Base-by-base conservation (phyloP, 441 rosid genomes). In the Euphorbia schlechtendalii region DNA sequence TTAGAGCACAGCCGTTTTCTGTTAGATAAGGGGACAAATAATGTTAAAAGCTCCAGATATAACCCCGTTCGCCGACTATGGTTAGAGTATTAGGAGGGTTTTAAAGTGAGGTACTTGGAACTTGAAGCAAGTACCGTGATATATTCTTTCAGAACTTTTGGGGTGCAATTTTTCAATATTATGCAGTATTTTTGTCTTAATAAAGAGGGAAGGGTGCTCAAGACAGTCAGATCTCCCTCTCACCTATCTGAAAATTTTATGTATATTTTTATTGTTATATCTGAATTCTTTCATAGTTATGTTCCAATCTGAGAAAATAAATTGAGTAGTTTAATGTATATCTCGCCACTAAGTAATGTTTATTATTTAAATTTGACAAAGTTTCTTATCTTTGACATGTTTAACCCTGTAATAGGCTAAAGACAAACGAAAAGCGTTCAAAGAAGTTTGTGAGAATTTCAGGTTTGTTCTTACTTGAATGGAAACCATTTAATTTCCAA, bases 381-480 rank as follows among this genome's bases (percentile, higher is more conserved):
- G 56, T 14, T 24, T 49, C 27, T 18, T 18, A 32, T 13, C 61
- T 49, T 65, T n/a, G 28, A 52, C 11, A 45, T 58, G 30, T 18
- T 38, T 55, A 36, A 41, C 30, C 15, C 58, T 77, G 49, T 78
- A 67, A 69, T 69, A 94, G 98, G 98, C 71, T 65, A 91, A 85
- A 65, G 96, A 94, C 78, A 94, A 91, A 78, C 84, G 85, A 66
- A 80, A 74, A 74, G 96, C 92, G 71, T 91, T 91, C 78, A 74
- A 78, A 71, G 88, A 85, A 79, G 95, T 94, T 54, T 91, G 92
- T 73, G 80, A 82, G 73, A 89, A 87, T 69, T 87, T 94, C 91
- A 94, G 97, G 99, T 94, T 80, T 61, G 56, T 72, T 41, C 18
- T 2, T 69, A 67, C 0, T 41, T 68, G 64, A 57, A 66, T 24